Percentiles rank a stretch among this genome's conserved stretches.
Conservation (phyloP, 306 rosid species). For the Spatholobus suberectus region DNA sequence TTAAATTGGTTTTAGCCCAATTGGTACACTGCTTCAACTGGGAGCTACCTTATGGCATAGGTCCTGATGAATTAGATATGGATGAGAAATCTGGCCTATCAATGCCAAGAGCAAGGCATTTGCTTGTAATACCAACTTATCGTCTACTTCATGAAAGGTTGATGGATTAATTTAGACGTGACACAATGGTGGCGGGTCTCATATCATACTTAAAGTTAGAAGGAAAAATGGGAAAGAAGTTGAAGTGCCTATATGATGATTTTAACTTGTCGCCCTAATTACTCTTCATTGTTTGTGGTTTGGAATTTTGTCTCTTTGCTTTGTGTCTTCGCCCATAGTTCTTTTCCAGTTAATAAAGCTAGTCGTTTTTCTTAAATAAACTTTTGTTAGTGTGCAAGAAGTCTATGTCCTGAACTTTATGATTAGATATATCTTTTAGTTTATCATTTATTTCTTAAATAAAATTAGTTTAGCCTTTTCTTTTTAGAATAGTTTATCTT, state of each 20-base stretch:
- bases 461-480: no score
- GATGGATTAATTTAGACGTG: neutral
- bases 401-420: no score
- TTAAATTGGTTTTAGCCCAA: conserved; percentile 40
- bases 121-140: conserved; percentile 41
- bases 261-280: neutral
- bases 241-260: neutral
- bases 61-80: conserved; percentile 33
- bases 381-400: no score
- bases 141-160: neutral
- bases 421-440: no score
- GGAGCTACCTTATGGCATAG: conserved; percentile 37
- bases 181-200: neutral
- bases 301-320: neutral
- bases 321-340: neutral
- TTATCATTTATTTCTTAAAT: no score
- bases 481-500: no score
- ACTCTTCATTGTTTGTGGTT: neutral
- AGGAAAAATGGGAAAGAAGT: neutral
- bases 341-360: no score
- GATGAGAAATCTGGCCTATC: conserved; percentile 37
- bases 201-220: neutral
- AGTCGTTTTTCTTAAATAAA: no score
- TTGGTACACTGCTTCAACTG: conserved; percentile 50
- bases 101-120: conserved; percentile 35